A percentile compares a stretch with the other conserved stretches of the same genome.
Evolutionary conservation across 352 stramenopile species (phyloP).

Genomic region (Globisporangium polare): DNA sequence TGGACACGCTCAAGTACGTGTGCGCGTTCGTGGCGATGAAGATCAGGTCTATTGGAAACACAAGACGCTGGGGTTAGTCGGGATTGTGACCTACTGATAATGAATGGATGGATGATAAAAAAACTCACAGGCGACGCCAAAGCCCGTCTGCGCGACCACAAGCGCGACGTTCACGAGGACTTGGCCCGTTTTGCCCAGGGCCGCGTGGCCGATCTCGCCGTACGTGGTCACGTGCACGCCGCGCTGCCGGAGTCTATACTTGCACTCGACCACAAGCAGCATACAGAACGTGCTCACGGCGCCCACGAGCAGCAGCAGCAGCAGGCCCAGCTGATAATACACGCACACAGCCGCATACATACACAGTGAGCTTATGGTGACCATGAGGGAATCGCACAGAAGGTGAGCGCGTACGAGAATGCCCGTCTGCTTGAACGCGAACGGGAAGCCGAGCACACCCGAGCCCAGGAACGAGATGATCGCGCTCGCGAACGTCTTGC

Average conservation of each 20-base stretch:
- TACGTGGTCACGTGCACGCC: slow-evolving; percentile 63
- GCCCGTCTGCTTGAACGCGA: slow-evolving; percentile 86
- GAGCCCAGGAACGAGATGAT: slow-evolving; percentile 92
- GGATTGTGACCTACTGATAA: background rate
- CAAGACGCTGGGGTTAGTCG: background rate
- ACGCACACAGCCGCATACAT: too few species aligned
- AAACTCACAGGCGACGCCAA: slow-evolving; percentile 80
- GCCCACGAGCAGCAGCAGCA: slow-evolving; percentile 46
- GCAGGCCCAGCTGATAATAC: slow-evolving; percentile 41
- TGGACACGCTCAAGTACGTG: slow-evolving; percentile 35
- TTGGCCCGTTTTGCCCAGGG: slow-evolving; percentile 63
- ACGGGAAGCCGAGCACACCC: slow-evolving; percentile 88
- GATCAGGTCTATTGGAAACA: slow-evolving; percentile 45
- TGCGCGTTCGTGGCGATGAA: slow-evolving; percentile 79
- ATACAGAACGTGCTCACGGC: slow-evolving; percentile 16
- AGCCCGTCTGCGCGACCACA: slow-evolving; percentile 85
- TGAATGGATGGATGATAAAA: background rate
- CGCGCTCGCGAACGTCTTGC: slow-evolving; percentile 62
- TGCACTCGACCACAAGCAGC: slow-evolving; percentile 73
- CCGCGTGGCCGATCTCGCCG: slow-evolving; percentile 80
- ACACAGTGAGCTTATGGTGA: background rate
- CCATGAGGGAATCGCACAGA: background rate
- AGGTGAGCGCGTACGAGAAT: slow-evolving; percentile 52
- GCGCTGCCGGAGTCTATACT: slow-evolving; percentile 63
- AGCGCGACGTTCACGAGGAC: slow-evolving; percentile 80